Evolutionary conservation across 176 grass and related monocot species (phyloP), one percentile per base, ranked within the genome.

Genomic region (Triticum dicoccoides): DNA sequence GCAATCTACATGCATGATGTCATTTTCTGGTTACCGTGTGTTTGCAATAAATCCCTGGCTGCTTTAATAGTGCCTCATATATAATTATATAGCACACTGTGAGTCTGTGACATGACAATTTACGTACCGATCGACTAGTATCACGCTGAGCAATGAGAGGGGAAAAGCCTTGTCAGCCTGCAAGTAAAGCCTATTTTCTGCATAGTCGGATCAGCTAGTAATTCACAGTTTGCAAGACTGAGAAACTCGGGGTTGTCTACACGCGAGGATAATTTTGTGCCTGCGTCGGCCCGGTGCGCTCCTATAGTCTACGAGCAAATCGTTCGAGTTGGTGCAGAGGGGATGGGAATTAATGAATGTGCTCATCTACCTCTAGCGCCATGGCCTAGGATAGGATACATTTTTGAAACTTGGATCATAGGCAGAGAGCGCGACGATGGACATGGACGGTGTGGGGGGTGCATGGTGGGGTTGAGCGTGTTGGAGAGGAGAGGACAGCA

Each of bases 281-380:
- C 58, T 76, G 33, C 51, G 51, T 15, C 51, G 51, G 15, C 18
- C 51, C 51, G 51, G 15, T 54, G 51, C 58, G 69, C 56, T 69
- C 27, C 66, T 76, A 35, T 54, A 77, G 77, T 12, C 41, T 49
- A 75, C 2, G 51, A 54, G 18, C 72, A 75, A 5, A 85, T 81
- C 49, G 23, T 33, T 77, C 20, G 39, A 75, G 86, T 84, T 75
- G 80, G 20, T 37, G 73, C 56, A 63, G 74, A 79, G 25, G 54
- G 15, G 77, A 66, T 37, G 38, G 58, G 65, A 88, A 84, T 88
- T 38, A 84, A 84, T 84, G 49, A 88, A 88, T 79, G 67, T 64
- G 69, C 58, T 11, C 82, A 76, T 87, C 74, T 21, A 49, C 23
- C 42, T 56, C 6, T 77, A 15, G 58, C 42, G 58, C 33, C 68